Evolutionary conservation across 345 rosid species (phyloP).

Genomic region (Linum usitatissimum): DNA sequence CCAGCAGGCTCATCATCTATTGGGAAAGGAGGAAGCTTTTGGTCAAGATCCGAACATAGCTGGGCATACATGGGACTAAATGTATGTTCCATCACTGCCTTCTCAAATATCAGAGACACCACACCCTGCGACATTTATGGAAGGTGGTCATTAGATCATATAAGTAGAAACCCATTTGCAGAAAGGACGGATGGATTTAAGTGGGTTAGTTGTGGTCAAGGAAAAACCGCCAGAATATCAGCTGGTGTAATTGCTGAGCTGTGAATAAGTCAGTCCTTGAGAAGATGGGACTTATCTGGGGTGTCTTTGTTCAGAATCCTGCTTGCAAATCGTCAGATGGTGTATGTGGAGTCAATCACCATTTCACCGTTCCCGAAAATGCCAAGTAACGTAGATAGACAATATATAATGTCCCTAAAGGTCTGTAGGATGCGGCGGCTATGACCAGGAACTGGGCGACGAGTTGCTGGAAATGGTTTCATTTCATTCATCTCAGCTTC

Average conservation of each 20-base stretch:
- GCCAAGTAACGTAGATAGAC: too few relatives aligned
- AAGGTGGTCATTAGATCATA: too few relatives aligned
- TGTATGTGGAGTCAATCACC: too few relatives aligned
- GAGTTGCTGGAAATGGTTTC: too few relatives aligned
- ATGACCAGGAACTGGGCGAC: too few relatives aligned
- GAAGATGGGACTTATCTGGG: slow-evolving; percentile 94
- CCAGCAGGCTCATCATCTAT: slow-evolving; percentile 65
- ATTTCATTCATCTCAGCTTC: too few relatives aligned
- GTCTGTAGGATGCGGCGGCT: too few relatives aligned
- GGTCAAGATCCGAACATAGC: slow-evolving; percentile 68
- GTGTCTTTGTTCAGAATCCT: slow-evolving; percentile 85
- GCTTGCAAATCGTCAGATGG: too few relatives aligned
- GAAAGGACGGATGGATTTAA: too few relatives aligned
- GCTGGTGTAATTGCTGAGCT: slow-evolving; percentile 86
- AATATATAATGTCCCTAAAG: too few relatives aligned
- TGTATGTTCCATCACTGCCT: slow-evolving; percentile 86
- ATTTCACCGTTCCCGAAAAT: too few relatives aligned
- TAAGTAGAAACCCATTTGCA: too few relatives aligned
- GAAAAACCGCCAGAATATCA: slow-evolving; percentile 52
- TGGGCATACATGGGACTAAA: slow-evolving; percentile 91
- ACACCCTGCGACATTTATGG: slow-evolving; percentile 43
- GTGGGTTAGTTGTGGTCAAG: background rate
- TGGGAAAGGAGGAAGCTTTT: slow-evolving; percentile 69
- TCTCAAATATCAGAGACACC: slow-evolving; percentile 72
- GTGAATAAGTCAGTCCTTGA: slow-evolving; percentile 68